phyloP scores from a whole-genome alignment of 192 early-diverging fungal genomes.

The Kappamyces sp. region DNA sequence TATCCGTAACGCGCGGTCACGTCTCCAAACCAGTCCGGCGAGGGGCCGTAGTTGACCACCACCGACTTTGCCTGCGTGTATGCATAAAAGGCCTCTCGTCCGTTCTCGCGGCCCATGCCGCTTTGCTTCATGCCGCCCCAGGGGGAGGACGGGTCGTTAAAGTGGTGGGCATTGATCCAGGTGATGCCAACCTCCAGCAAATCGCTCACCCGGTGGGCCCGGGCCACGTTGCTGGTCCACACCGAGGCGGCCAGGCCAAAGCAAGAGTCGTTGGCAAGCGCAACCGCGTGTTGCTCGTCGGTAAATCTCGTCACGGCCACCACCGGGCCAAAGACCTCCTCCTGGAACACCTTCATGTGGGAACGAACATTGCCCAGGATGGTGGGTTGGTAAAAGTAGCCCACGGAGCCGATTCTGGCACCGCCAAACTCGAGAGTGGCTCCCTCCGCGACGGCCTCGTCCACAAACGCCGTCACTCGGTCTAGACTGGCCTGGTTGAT shows the following conservation, averaged over 20 bases:
- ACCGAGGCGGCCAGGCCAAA: constrained; percentile 84
- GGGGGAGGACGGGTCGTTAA: not conserved
- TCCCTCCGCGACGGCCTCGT: constrained; percentile 68
- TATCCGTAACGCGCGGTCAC: too few relatives aligned
- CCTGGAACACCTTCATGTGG: constrained; percentile 61
- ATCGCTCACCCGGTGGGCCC: constrained; percentile 77
- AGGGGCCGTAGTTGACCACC: not conserved
- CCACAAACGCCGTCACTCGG: constrained; percentile 63
- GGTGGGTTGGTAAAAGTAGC: constrained; percentile 80
- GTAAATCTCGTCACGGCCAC: constrained; percentile 71
- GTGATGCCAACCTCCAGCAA: constrained; percentile 82
- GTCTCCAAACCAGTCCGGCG: not conserved
- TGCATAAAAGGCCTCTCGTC: constrained; percentile 57
- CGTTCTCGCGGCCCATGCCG: constrained; percentile 69
- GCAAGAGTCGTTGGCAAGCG: constrained; percentile 63
- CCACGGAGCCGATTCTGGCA: constrained; percentile 37
- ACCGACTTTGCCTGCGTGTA: constrained; percentile 52
- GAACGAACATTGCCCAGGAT: constrained; percentile 64
- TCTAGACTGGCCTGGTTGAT: constrained; percentile 64
- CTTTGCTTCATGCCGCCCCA: constrained; percentile 63
- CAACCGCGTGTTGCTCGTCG: constrained; percentile 60
- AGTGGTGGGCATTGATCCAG: constrained; percentile 61
- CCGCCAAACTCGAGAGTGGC: constrained; percentile 68
- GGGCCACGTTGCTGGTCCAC: constrained; percentile 66
- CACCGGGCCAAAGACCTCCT: constrained; percentile 92